Evolutionary conservation across 1,284 basidiomycete genomes (phyloP).

Genomic region (Earliella scabrosa): DNA sequence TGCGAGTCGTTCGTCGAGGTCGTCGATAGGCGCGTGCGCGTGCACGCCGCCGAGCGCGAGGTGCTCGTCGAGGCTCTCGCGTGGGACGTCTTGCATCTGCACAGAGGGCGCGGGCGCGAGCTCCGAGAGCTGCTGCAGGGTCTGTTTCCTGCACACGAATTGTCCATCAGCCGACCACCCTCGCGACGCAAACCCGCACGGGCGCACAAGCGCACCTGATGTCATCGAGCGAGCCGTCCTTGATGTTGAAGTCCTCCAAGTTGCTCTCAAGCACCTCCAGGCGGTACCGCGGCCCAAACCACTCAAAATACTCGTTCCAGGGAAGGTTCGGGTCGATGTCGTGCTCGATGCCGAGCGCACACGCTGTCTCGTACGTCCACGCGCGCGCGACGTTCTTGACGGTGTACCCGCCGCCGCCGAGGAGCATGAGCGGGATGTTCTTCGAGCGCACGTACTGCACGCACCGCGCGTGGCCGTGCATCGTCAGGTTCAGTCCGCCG

Average conservation of each 20-base stretch:
- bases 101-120: slow-evolving; percentile 87
- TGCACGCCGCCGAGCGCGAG: slow-evolving; percentile 56
- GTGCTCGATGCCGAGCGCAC: slow-evolving; percentile 84
- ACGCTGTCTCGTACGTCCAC: slow-evolving; percentile 98
- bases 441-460: slow-evolving; percentile 87
- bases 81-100: slow-evolving; percentile 84
- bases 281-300: slow-evolving; percentile 96
- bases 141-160: slow-evolving; percentile 53
- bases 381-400: slow-evolving; percentile 94
- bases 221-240: slow-evolving; percentile 80
- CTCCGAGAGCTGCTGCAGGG: slow-evolving; percentile 80
- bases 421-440: slow-evolving; percentile 87
- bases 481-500: slow-evolving; percentile 95
- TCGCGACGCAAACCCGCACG: background rate
- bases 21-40: slow-evolving; percentile 51
- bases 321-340: slow-evolving; percentile 85
- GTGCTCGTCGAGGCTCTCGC: slow-evolving; percentile 66
- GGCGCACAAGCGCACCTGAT: slow-evolving; percentile 63
- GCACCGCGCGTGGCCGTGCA: slow-evolving; percentile 93
- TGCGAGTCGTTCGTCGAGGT: slow-evolving; percentile 69
- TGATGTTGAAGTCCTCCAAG: slow-evolving; percentile 92
- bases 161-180: no score
- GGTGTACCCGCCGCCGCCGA: slow-evolving; percentile 98
- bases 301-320: slow-evolving; percentile 97
- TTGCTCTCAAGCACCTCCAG: slow-evolving; percentile 92